Base-by-base conservation (phyloP, 306 rosid genomes). In the Senna siamea region DNA sequence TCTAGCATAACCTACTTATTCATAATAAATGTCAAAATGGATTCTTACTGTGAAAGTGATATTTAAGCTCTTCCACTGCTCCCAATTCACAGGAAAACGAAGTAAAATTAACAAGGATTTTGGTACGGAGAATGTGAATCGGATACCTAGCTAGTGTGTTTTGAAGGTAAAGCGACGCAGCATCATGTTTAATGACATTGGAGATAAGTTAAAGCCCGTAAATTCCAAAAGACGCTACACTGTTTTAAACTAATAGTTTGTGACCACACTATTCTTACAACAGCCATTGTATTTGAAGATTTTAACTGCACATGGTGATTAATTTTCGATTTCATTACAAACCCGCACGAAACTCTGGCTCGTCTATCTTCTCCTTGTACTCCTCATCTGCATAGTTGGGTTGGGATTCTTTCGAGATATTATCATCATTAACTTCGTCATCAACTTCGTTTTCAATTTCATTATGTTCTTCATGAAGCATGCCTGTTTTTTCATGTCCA, bases 331-430 rank as follows among this genome's bases (percentile, higher is more conserved):
- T 50, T 64, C 40, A 73, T 80, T 67, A 65, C 63, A 70, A 44
- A 64, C 47, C 78, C 32, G 52, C 18, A 57, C 58, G 85, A 54
- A 84, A 87, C 64, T 87, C 86, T 4, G 86, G 74, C 69, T 84
- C 87, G 5, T 85, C 85, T 19, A 74, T 63, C 55, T 90, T 90
- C 73, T 85, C 87, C 54, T 52, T 79, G 82, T 90, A 78, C 53
- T 81, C 75, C 67, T 67, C 87, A 52, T 73, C 87, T 67, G 77
- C 82, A 62, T 41, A 73, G 19, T 56, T 67, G 2, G 76, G 50
- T 5, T 61, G 83, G 10, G 84, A 48, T 26, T 84, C 81, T 32
- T 70, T 75, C 7, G 43, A 5, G 75, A 72, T 53, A 14, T 69
- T 72, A 9, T 73, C 79, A 4, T 70, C 19, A 9, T 22, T 55